These are phyloP conservation scores for Conticribra guillardii DNA, from an alignment of 108 stramenopile species.

Conservation along the genomic window DNA sequence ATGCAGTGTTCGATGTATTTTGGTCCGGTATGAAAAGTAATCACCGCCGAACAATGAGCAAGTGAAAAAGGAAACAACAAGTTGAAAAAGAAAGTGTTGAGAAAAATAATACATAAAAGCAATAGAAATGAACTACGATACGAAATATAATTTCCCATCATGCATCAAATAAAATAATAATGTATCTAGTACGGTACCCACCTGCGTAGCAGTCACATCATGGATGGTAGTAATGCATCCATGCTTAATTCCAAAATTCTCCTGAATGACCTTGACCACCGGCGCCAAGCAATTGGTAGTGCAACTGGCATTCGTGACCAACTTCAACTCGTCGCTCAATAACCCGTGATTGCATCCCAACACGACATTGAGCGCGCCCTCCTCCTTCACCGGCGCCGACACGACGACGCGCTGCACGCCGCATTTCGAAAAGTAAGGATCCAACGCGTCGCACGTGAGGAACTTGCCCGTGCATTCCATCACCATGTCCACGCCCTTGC, in stretches of 20 bases:
- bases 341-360: constrained; percentile 92
- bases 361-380: constrained; percentile 90
- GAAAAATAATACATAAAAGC: constrained; percentile 17
- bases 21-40: too few relatives aligned
- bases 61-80: too few relatives aligned
- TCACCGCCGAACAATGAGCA: too few relatives aligned
- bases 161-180: constrained; percentile 27
- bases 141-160: constrained; percentile 1
- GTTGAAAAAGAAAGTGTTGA: constrained; percentile 16
- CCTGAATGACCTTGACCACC: constrained; percentile 92
- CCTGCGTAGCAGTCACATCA: constrained; percentile 91
- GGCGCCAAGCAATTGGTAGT: constrained; percentile 96
- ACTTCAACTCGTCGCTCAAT: constrained; percentile 63
- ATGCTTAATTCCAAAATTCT: constrained; percentile 91
- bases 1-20: too few relatives aligned
- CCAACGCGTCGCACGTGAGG: constrained; percentile 69
- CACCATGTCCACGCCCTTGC: constrained; percentile 84
- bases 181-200: constrained; percentile 5
- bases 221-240: constrained; percentile 96
- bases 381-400: constrained; percentile 94
- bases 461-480: constrained; percentile 95
- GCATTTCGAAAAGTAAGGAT: constrained; percentile 80
- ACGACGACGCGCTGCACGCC: constrained; percentile 93
- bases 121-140: neutral
- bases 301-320: constrained; percentile 94